These are phyloP conservation scores for Echria macrotheca DNA, from an alignment of 495 filamentous ascomycete genomes.

Conservation along the genomic window DNA sequence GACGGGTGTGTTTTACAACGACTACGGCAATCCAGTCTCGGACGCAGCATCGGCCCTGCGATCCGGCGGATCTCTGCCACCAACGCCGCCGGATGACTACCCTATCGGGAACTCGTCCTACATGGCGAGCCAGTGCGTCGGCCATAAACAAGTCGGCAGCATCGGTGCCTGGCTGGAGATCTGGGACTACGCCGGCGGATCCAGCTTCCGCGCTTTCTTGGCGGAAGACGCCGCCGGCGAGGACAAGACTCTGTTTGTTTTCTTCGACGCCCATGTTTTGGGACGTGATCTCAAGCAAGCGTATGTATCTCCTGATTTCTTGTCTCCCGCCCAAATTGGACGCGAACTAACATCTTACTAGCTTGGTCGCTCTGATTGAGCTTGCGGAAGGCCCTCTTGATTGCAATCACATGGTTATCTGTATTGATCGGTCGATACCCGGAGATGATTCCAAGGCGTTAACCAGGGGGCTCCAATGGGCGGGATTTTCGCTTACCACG, in stretches of 20 bases:
- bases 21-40: slow-evolving; percentile 16
- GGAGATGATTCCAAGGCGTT: slow-evolving; percentile 57
- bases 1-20: slow-evolving; percentile 56
- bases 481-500: slow-evolving; percentile 78
- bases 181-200: slow-evolving; percentile 81
- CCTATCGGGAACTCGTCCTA: slow-evolving; percentile 17
- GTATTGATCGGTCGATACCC: slow-evolving; percentile 62
- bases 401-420: slow-evolving; percentile 74
- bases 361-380: slow-evolving; percentile 87
- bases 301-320: no score
- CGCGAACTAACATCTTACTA: slow-evolving; percentile 32
- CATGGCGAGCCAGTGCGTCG: slow-evolving; percentile 12
- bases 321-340: no score
- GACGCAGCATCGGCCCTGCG: not conserved
- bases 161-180: slow-evolving; percentile 62
- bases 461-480: slow-evolving; percentile 81
- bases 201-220: slow-evolving; percentile 79
- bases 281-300: slow-evolving; percentile 78
- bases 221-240: slow-evolving; percentile 46
- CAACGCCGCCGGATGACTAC: slow-evolving; percentile 39
- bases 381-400: slow-evolving; percentile 66
- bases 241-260: slow-evolving; percentile 76
- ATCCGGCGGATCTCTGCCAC: not conserved
- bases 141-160: slow-evolving; percentile 8
- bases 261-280: slow-evolving; percentile 67